These are phyloP conservation scores for Rhodocollybia butyracea DNA, from an alignment of 768 basidiomycete species.

Conservation along the genomic window DNA sequence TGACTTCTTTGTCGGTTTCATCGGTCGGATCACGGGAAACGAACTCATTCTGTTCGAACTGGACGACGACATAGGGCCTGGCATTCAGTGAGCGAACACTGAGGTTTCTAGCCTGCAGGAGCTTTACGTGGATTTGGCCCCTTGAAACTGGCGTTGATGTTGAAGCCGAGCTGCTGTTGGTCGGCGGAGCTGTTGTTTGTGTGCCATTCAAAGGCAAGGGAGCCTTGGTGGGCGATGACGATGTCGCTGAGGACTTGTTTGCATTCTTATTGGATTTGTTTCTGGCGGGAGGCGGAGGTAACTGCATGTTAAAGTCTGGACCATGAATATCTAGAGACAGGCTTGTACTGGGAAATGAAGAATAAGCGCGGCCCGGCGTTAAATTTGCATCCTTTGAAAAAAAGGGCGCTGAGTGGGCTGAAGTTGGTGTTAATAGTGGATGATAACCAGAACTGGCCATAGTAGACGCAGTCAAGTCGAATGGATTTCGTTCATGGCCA, in stretches of 20 bases:
- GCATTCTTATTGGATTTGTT: conserved; percentile 11
- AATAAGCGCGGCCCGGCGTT: not conserved
- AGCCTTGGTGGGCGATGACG: conserved; percentile 34
- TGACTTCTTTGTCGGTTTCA: conserved; percentile 86
- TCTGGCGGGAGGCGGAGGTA: conserved; percentile 46
- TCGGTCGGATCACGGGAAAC: conserved; percentile 86
- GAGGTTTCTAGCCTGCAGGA: conserved; percentile 87
- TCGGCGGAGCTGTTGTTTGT: too few relatives aligned
- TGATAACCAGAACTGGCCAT: not conserved
- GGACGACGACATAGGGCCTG: conserved; percentile 91
- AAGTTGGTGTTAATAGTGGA: conserved; percentile 6
- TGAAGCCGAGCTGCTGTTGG: conserved; percentile 27
- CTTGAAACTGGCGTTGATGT: conserved; percentile 31
- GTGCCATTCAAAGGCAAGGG: conserved; percentile 21
- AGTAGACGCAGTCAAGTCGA: not conserved
- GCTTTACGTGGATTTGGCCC: conserved; percentile 92
- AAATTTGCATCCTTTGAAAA: not conserved
- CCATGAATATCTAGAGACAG: conserved; percentile 87
- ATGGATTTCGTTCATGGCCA: conserved; percentile 7
- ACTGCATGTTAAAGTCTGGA: conserved; percentile 80
- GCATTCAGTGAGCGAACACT: conserved; percentile 64
- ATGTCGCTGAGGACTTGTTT: conserved; percentile 33
- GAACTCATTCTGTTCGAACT: conserved; percentile 99
- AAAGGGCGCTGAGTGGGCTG: not conserved
- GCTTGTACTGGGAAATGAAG: conserved; percentile 39